Evolutionary conservation across 148 eudicot genomes (phyloP), one percentile per base, ranked within the genome.

Genomic region (Persicaria tinctoria): DNA sequence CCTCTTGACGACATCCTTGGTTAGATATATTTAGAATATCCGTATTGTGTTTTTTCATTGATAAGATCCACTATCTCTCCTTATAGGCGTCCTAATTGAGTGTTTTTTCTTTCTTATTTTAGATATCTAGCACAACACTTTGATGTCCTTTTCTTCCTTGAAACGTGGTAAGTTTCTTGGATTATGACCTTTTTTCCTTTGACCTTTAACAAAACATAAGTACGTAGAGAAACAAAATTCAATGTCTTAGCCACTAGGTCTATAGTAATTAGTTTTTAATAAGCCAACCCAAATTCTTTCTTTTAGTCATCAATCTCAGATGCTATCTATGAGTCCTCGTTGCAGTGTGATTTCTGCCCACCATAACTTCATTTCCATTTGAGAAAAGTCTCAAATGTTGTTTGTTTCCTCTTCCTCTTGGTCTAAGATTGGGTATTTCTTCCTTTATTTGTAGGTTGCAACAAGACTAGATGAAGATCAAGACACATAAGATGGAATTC

Each of bases 381-480:
- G 69, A 46, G 14, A 59, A 73, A 60, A 54, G 46, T 51, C 75
- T 78, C 75, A 76, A 46, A 76, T 72, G 69, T 71, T 50, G 68
- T 83, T 55, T 38, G 48, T 75, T 18, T 69, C 73, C 47, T 77
- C 59, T 68, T 74, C 74, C 46, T 68, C 81, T 76, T 77, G 82
- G 78, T 78, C 81, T 85, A 84, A 83, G 80, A 69, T 73, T 74
- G 78, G 78, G 14, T 78, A 60, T 82, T 85, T 83, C 82, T 83
- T 78, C 76, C 82, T 77, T 82, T 79, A 82, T 88, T 79, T 90
- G 97, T 90, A 87, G 96, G 90, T 82, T 64, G 80, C 81, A 81
- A 79, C 85, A 81, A 85, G 96, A 89, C 93, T 92, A 88, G 93
- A 86, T 92, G 91, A 91, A 82, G 89, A 82, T 74, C 84, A 82